Evolutionary conservation across 2,329 filamentous ascomycete species (phyloP).

Genomic region (Metarhizium humberi): DNA sequence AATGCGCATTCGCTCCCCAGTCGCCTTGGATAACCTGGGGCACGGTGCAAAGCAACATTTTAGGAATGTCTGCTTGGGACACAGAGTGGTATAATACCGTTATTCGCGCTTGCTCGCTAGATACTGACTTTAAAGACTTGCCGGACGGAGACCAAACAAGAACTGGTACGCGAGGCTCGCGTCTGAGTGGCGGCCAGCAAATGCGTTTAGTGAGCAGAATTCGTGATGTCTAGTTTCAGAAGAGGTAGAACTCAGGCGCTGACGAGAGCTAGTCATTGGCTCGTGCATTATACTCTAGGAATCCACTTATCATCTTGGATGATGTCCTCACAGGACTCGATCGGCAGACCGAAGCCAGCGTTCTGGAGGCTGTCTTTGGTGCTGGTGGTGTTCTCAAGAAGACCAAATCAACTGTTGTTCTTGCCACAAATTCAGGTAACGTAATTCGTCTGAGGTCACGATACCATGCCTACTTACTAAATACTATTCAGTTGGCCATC

Average conservation of each 20-base stretch:
- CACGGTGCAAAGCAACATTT: conserved; percentile 16
- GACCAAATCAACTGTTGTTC: conserved; percentile 14
- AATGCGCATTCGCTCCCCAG: conserved; percentile 15
- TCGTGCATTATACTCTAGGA: conserved; percentile 15
- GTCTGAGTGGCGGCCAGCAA: conserved; percentile 18
- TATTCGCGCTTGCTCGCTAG: conserved; percentile 10
- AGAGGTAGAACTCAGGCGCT: background rate
- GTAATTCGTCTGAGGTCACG: background rate
- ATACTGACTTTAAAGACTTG: conserved; percentile 11
- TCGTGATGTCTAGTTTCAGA: background rate
- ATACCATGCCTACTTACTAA: background rate
- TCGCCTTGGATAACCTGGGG: conserved; percentile 15
- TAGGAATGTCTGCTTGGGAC: conserved; percentile 11
- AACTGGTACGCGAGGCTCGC: conserved; percentile 14
- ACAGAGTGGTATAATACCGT: conserved; percentile 13
- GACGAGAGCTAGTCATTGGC: conserved; percentile 11
- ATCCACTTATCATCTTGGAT: conserved; percentile 19
- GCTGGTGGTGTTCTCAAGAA: conserved; percentile 18
- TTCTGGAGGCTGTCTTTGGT: conserved; percentile 26
- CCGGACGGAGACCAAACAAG: conserved; percentile 14
- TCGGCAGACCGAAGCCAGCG: conserved; percentile 25
- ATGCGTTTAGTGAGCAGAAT: conserved; percentile 13
- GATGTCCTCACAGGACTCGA: conserved; percentile 27
- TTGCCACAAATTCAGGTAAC: conserved; percentile 18
- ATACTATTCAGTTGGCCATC: conserved; percentile 9